Evolutionary conservation across 331 rosid species (phyloP).

Genomic region (Acacia concinna): DNA sequence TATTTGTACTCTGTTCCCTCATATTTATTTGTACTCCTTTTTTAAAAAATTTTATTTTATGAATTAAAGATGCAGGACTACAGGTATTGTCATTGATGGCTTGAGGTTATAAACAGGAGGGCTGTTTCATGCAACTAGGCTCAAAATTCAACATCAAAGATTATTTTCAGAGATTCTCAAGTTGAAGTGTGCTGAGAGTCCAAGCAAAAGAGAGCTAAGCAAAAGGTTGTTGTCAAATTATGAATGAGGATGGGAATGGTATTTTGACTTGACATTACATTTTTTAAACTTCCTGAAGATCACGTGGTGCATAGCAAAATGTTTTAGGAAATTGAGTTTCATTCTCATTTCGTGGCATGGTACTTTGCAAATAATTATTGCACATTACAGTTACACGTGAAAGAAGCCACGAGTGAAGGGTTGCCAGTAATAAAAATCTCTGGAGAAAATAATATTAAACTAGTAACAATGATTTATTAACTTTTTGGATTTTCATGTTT

Average conservation of each 20-base stretch:
- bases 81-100: too few species aligned
- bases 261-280: background rate
- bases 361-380: background rate
- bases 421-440: background rate
- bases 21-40: too few species aligned
- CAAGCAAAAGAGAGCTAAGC: background rate
- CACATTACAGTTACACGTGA: background rate
- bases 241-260: background rate
- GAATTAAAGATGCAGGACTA: too few species aligned
- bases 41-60: too few species aligned
- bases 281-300: background rate
- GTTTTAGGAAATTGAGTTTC: too few species aligned
- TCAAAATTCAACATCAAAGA: background rate
- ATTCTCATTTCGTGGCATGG: too few species aligned
- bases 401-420: background rate
- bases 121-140: too few species aligned
- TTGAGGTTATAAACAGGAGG: too few species aligned
- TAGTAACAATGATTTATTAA: background rate
- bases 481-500: slow-evolving; percentile 6
- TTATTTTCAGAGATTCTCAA: too few species aligned
- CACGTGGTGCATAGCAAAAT: background rate
- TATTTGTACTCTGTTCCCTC: background rate
- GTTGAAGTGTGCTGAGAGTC: too few species aligned
- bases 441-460: background rate
- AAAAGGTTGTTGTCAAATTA: background rate